These are phyloP conservation scores for Rhinocladiella similis DNA, from an alignment of 2,329 filamentous ascomycete species.

Conservation along the genomic window DNA sequence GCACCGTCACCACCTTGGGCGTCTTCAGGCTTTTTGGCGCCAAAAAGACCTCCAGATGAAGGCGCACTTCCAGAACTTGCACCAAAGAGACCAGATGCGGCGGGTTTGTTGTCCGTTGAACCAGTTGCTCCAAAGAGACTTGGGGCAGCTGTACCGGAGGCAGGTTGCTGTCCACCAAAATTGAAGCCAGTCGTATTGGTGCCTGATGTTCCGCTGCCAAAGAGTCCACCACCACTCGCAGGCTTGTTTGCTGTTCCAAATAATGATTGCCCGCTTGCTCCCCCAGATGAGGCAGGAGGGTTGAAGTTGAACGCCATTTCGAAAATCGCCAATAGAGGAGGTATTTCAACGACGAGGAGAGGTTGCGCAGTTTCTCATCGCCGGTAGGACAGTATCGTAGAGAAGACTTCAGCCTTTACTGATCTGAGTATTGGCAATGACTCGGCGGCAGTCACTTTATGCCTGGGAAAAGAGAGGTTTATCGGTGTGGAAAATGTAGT, in stretches of 20 bases:
- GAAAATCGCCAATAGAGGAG: slow-evolving; percentile 28
- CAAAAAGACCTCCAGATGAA: slow-evolving; percentile 11
- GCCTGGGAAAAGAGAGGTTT: not conserved
- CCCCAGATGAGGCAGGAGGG: slow-evolving; percentile 10
- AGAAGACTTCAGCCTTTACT: not conserved
- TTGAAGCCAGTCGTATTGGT: slow-evolving; percentile 16
- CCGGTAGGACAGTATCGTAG: not conserved
- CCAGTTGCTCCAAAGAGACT: slow-evolving; percentile 7
- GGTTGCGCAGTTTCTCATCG: slow-evolving; percentile 15
- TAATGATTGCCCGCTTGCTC: slow-evolving; percentile 16
- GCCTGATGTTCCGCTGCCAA: slow-evolving; percentile 20
- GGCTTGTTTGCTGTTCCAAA: slow-evolving; percentile 25
- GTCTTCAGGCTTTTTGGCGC: slow-evolving; percentile 12
- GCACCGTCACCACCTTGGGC: slow-evolving; percentile 10
- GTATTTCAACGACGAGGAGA: not conserved
- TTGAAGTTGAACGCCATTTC: slow-evolving; percentile 20
- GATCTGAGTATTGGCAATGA: not conserved
- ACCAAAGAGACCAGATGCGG: slow-evolving; percentile 23
- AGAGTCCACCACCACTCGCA: slow-evolving; percentile 17
- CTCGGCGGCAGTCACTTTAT: not conserved
- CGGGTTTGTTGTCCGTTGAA: slow-evolving; percentile 15
- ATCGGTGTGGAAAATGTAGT: not conserved
- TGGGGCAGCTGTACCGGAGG: slow-evolving; percentile 1
- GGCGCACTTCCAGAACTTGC: slow-evolving; percentile 1
- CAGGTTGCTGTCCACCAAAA: slow-evolving; percentile 15